These are phyloP conservation scores for Xylaria venustula DNA, from an alignment of 495 filamentous ascomycete genomes.

Conservation along the genomic window DNA sequence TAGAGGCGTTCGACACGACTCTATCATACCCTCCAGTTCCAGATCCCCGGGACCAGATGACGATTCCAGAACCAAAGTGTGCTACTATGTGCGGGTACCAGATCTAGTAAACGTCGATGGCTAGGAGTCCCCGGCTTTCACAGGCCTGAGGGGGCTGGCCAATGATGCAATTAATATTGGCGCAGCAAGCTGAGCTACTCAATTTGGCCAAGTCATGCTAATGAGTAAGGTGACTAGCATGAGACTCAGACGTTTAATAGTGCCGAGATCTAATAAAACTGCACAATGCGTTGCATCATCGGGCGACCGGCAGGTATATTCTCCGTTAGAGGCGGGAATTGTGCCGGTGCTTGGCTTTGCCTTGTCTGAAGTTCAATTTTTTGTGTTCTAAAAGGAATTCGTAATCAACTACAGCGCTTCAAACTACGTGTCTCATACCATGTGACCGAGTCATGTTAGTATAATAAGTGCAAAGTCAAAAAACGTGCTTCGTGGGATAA, in stretches of 20 bases:
- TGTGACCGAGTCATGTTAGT: neutral
- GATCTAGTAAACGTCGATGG: no score
- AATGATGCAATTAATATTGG: neutral
- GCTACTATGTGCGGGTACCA: neutral
- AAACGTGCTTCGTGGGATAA: neutral
- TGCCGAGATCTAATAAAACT: no score
- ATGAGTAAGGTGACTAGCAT: no score
- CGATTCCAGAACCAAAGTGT: neutral
- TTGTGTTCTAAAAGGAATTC: no score
- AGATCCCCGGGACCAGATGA: neutral
- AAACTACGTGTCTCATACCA: neutral
- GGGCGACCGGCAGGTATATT: no score
- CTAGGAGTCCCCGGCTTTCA: no score
- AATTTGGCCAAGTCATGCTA: neutral
- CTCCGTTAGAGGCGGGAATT: no score
- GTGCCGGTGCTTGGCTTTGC: no score
- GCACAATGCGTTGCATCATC: no score
- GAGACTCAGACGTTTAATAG: no score
- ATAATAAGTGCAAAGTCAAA: neutral
- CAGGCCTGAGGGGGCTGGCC: neutral
- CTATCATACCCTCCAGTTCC: constrained; percentile 6
- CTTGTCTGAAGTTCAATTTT: no score
- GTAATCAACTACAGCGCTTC: neutral
- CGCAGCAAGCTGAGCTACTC: neutral
- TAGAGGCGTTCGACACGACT: no score